Base-by-base conservation (phyloP, 306 rosid genomes). In the Prunus kanzakura region DNA sequence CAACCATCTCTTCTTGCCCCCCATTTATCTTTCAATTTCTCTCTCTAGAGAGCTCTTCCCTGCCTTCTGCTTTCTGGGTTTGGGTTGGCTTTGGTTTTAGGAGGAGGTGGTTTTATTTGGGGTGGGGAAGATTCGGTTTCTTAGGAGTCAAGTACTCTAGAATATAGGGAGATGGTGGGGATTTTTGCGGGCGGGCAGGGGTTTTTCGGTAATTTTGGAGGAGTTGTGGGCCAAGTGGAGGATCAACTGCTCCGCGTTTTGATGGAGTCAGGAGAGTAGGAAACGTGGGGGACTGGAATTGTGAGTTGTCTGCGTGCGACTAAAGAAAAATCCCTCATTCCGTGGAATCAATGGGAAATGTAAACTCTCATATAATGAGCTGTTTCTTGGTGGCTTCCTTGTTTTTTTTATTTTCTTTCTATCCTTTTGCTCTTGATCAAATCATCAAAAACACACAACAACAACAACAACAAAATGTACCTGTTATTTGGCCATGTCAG, bases 1-100 rank as follows among this genome's bases (percentile, higher is more conserved):
- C 19, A 70, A 30, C 82, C 88, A 74, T 64, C 76, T 78, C 76
- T 77, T 91, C 86, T 88, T 90, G 6, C 69, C 64, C 16, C n/a
- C 73, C 82, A 62, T 68, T 75, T 41, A 32, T 50, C 30, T 67
- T 52, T 64, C 14, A n/a, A 3, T 27, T 1, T 4, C 19, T 68
- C 69, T 67, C 54, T 45, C 52, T 12, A 12, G 68, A 7, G 3
- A 12, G 3, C 4, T 0, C 10, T 69, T 45, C 45, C 11, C n/a
- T 2, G 11, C 4, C n/a, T 61, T 51, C 54, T 51, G 64, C n/a
- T 4, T 41, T 73, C 23, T 9, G 29, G 63, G 32, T 62, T 72
- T 27, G 64, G 46, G 46, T 20, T 63, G 71, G 47, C 6, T 45
- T n/a, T 12, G 14, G 25, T 20, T 12, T 41, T 1, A 15, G 41